Conservation (phyloP, 805 yeast genomes). For the Metschnikowia sp. region DNA sequence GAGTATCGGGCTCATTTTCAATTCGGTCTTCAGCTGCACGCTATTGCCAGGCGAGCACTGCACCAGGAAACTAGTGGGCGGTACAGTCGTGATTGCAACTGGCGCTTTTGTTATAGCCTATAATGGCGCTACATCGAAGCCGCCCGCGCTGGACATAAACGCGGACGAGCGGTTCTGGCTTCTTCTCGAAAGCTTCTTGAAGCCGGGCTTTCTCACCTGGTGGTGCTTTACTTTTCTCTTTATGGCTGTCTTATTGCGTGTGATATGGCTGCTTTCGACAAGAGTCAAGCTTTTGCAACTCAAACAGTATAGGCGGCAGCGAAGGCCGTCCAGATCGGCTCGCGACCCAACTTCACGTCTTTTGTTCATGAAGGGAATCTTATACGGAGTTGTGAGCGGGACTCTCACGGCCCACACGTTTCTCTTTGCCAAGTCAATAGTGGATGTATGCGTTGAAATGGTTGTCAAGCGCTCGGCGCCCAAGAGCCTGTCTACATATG, state of each 20-base stretch:
- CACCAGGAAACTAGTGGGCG: constrained; percentile 52
- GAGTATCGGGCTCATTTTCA: constrained; percentile 85
- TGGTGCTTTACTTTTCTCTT: constrained; percentile 33
- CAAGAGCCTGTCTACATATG: constrained; percentile 28
- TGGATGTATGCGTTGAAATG: constrained; percentile 60
- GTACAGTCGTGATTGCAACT: constrained; percentile 62
- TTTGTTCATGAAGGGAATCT: constrained; percentile 49
- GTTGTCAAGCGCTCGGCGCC: constrained; percentile 22
- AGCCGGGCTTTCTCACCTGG: constrained; percentile 61
- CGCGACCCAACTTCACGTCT: constrained; percentile 17
- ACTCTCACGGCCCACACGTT: constrained; percentile 81
- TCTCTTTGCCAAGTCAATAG: constrained; percentile 78
- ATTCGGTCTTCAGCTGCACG: constrained; percentile 65
- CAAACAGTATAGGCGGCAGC: constrained; percentile 3
- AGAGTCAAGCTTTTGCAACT: constrained; percentile 12
- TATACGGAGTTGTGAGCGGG: constrained; percentile 70
- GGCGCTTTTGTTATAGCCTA: constrained; percentile 81
- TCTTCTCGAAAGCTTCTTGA: constrained; percentile 32
- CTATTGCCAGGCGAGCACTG: constrained; percentile 66
- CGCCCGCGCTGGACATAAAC: constrained; percentile 23
- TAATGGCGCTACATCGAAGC: constrained; percentile 47
- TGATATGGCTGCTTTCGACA: constrained; percentile 21
- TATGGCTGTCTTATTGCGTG: constrained; percentile 23
- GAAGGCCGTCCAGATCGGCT: constrained; percentile 6
- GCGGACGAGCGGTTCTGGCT: constrained; percentile 34